These are phyloP conservation scores for Yamadazyma jaroonii DNA, from an alignment of 1,139 yeast species.

Conservation along the genomic window DNA sequence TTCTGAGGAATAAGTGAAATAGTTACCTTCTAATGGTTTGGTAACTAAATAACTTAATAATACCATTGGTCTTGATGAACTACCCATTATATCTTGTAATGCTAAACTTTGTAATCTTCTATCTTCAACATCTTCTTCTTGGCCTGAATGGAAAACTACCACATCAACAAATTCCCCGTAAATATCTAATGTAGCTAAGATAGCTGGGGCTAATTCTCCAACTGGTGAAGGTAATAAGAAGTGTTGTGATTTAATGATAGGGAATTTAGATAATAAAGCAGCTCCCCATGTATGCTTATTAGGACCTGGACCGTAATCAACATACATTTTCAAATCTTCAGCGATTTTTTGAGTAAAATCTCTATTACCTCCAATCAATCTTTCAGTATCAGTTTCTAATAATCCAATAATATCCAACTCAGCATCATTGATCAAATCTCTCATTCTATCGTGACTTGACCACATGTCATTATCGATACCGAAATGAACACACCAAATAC, in stretches of 20 bases:
- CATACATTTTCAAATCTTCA: slow-evolving; percentile 91
- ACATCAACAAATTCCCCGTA: slow-evolving; percentile 86
- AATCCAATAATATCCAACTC: slow-evolving; percentile 90
- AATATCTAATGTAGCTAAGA: slow-evolving; percentile 90
- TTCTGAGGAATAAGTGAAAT: slow-evolving; percentile 85
- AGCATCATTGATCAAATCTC: slow-evolving; percentile 75
- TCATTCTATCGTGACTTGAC: slow-evolving; percentile 93
- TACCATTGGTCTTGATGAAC: slow-evolving; percentile 72
- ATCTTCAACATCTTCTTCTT: slow-evolving; percentile 95
- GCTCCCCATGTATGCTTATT: slow-evolving; percentile 99
- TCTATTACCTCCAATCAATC: slow-evolving; percentile 91
- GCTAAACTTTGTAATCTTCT: slow-evolving; percentile 82
- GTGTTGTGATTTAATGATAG: slow-evolving; percentile 85
- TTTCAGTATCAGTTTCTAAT: slow-evolving; percentile 89
- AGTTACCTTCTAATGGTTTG: slow-evolving; percentile 81
- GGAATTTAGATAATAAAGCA: slow-evolving; percentile 88
- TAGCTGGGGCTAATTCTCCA: slow-evolving; percentile 97
- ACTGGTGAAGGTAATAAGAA: slow-evolving; percentile 92
- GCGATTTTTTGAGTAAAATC: slow-evolving; percentile 91
- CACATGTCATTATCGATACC: slow-evolving; percentile 98
- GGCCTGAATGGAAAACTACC: slow-evolving; percentile 97
- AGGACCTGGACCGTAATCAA: slow-evolving; percentile 97
- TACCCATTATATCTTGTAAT: slow-evolving; percentile 76
- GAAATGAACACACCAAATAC: slow-evolving; percentile 97
- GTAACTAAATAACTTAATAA: slow-evolving; percentile 88